Evolutionary conservation across 2,329 filamentous ascomycete genomes (phyloP).

Genomic region (Aspergillus quadricinctus): DNA sequence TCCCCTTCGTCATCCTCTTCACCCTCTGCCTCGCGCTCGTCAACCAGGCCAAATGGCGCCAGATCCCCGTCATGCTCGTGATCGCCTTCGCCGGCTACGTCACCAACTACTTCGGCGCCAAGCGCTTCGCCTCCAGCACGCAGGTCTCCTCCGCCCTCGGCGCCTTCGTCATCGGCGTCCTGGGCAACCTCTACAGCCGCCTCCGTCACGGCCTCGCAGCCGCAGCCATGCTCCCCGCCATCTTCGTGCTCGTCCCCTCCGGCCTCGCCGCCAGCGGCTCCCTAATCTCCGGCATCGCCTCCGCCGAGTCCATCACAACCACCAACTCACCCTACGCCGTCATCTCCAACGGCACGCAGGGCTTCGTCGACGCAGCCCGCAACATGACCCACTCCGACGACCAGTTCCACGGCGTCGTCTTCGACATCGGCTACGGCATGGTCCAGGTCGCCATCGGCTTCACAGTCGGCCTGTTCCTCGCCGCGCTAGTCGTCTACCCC

Average conservation of each 20-base stretch:
- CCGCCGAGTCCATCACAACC: constrained; percentile 51
- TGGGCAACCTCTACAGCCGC: constrained; percentile 76
- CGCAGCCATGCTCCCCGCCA: constrained; percentile 81
- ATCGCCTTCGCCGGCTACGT: constrained; percentile 73
- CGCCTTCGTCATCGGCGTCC: constrained; percentile 72
- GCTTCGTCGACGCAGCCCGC: constrained; percentile 26
- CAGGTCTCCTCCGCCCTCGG: constrained; percentile 77
- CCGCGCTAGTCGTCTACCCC: constrained; percentile 46
- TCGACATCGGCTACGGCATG: constrained; percentile 48
- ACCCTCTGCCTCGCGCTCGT: constrained; percentile 72
- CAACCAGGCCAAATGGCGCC: constrained; percentile 78
- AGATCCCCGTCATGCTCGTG: constrained; percentile 71
- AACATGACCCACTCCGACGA: constrained; percentile 18
- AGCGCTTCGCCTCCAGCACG: constrained; percentile 64
- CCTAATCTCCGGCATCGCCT: constrained; percentile 55
- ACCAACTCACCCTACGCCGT: constrained; percentile 34
- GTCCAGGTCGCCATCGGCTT: constrained; percentile 49
- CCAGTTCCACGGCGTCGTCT: constrained; percentile 29
- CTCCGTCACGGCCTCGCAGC: constrained; percentile 73
- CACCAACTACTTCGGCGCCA: constrained; percentile 71
- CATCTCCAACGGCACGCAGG: constrained; percentile 40
- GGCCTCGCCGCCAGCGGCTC: constrained; percentile 58
- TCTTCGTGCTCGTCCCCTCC: constrained; percentile 67
- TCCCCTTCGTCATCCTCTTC: constrained; percentile 72
- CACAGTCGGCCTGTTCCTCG: constrained; percentile 47